A percentile compares a stretch with the other conserved stretches of the same genome.
These are phyloP conservation scores for Apiotrichum brassicae DNA, from an alignment of 1,284 basidiomycete genomes.

Conservation along the genomic window DNA sequence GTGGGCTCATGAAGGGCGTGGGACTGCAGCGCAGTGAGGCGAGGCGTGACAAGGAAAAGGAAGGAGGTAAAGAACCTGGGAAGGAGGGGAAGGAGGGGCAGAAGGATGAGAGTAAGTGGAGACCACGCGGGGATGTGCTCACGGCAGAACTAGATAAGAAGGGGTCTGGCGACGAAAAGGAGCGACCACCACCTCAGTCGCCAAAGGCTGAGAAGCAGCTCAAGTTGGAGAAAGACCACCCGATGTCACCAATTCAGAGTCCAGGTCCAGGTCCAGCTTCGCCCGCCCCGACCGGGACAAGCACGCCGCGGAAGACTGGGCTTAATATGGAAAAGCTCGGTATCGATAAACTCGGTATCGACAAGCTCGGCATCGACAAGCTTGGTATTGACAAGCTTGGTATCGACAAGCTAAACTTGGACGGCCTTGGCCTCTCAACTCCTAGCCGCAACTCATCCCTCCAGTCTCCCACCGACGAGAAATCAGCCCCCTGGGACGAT, in stretches of 20 bases:
- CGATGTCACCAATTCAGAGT: background rate
- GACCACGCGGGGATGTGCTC: background rate
- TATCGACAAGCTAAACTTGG: background rate
- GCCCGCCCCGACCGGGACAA: background rate
- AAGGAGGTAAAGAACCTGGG: conserved; percentile 16
- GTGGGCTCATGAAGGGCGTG: conserved; percentile 45
- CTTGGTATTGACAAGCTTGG: conserved; percentile 3
- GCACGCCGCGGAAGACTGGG: background rate
- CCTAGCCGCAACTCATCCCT: conserved; percentile 1
- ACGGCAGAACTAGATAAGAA: background rate
- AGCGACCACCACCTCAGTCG: background rate
- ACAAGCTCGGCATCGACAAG: background rate
- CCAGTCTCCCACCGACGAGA: conserved; percentile 27
- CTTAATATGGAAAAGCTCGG: no score
- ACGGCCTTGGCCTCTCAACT: background rate
- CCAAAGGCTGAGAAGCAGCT: conserved; percentile 12
- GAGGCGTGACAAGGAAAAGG: conserved; percentile 19
- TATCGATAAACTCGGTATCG: background rate
- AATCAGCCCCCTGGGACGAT: background rate
- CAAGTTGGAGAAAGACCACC: background rate
- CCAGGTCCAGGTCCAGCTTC: no score
- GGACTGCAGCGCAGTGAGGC: conserved; percentile 22
- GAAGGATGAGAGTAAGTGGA: conserved; percentile 12
- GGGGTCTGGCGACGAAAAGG: background rate
- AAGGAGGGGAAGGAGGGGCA: conserved; percentile 14